Evolutionary conservation across 352 stramenopile genomes (phyloP), one percentile per base, ranked within the genome.

Genomic region (Elongisporangium undulatum): DNA sequence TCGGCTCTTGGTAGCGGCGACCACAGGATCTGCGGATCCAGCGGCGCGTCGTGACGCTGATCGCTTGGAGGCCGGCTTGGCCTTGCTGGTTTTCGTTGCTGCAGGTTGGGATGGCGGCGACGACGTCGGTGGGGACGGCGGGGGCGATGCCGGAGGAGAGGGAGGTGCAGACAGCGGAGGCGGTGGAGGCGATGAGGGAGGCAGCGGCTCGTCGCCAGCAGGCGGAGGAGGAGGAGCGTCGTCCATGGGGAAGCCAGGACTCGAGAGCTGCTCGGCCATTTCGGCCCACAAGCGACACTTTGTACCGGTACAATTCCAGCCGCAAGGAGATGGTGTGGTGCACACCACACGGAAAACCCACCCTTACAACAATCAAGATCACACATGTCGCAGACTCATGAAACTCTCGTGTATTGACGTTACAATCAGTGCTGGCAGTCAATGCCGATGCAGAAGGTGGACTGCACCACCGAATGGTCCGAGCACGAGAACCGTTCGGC

Each of bases 381-480:
- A n/a, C n/a, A n/a, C n/a, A n/a, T n/a, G 9, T 12, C 26, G 26
- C 26, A 38, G 26, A 38, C 1, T 38, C 26, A 12, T 38, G 9
- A 13, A 38, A 2, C 1, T 9, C 6, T 45, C 4, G n/a, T 45
- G 23, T 26, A 26, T 26, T 24, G 55, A 1, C 6, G 22, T 50
- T 53, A 48, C 52, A 68, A 24, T 22, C 75, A 85, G 16, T 38
- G 49, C 16, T 53, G 52, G 49, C 75, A 85, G 10, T 64, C 58
- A 16, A 49, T 56, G 51, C 83, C 79, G 23, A 90, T 64, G 56
- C 77, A 85, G 56, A 93, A 90, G 41, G 74, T 67, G 13, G 79
- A 76, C 64, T 88, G 68, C 17, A 82, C 24, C 0, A 80, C 66
- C 10, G 81, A 81, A 58, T 93, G 81, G 57, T 93, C 83, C 7